Evolutionary conservation across 164 flowering plant genomes (phyloP).

Genomic region (Magnolia officinalis): DNA sequence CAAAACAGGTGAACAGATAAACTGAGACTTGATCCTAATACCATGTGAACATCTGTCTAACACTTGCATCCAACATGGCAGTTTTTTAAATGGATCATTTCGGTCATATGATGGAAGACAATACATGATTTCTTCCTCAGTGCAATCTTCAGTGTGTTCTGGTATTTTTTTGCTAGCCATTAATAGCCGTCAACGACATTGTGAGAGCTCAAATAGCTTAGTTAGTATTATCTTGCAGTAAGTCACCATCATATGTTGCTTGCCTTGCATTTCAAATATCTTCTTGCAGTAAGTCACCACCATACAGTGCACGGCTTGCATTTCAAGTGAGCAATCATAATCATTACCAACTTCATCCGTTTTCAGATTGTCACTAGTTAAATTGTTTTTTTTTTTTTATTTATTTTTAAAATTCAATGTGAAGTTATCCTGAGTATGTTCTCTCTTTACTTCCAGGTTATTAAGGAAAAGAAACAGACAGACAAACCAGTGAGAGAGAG

Average conservation of each 20-base stretch:
- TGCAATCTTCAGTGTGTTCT: neutral
- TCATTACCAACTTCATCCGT: too few relatives aligned
- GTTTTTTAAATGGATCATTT: neutral
- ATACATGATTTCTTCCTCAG: neutral
- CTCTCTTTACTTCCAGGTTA: conserved; percentile 31
- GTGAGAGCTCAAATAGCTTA: neutral
- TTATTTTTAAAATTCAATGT: neutral
- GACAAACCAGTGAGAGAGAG: conserved; percentile 67
- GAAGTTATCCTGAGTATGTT: neutral
- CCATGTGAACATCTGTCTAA: too few relatives aligned
- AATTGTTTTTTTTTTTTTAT: neutral
- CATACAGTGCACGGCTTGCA: too few relatives aligned
- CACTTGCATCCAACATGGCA: neutral
- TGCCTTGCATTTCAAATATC: too few relatives aligned
- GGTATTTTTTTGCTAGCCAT: neutral
- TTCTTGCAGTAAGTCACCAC: too few relatives aligned
- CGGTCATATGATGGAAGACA: neutral
- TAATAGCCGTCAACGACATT: too few relatives aligned
- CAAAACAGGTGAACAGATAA: too few relatives aligned
- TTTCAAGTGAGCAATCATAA: too few relatives aligned
- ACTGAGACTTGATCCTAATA: too few relatives aligned
- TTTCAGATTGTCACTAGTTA: neutral
- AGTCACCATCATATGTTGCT: too few relatives aligned
- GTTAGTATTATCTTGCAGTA: neutral
- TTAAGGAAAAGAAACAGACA: conserved; percentile 64